Percentiles rank a stretch among this genome's conserved stretches.
phyloP scores from a whole-genome alignment of 2,329 filamentous ascomycete species.

The Bipolaris bicolor region DNA sequence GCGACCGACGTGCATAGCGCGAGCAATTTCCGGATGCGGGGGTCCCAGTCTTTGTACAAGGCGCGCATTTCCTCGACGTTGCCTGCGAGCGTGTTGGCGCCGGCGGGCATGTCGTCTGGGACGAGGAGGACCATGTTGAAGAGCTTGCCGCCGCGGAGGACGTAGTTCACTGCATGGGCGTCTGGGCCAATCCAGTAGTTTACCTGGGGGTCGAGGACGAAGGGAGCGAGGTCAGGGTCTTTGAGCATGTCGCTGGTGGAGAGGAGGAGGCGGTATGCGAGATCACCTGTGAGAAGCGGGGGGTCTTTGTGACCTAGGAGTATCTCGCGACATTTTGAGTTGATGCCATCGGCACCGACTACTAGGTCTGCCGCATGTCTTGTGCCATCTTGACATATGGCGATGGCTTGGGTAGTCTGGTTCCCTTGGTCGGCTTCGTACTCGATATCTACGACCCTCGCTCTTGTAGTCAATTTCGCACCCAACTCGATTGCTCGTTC shows the following conservation, averaged over 20 bases:
- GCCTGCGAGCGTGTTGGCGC: constrained; percentile 54
- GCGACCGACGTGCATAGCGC: constrained; percentile 63
- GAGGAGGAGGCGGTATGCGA: constrained; percentile 58
- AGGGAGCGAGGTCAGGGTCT: constrained; percentile 54
- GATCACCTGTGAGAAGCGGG: constrained; percentile 57
- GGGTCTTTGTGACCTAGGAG: constrained; percentile 55
- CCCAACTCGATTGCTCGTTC: constrained; percentile 58
- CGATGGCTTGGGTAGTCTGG: constrained; percentile 49
- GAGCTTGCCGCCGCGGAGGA: constrained; percentile 55
- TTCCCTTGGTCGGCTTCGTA: constrained; percentile 26
- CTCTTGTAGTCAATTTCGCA: constrained; percentile 53
- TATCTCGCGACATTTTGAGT: constrained; percentile 53
- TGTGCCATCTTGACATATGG: constrained; percentile 49
- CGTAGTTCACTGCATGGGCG: constrained; percentile 60
- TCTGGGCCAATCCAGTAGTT: constrained; percentile 61
- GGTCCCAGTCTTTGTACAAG: constrained; percentile 64
- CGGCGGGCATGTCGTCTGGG: constrained; percentile 57
- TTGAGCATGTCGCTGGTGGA: constrained; percentile 53
- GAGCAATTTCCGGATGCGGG: constrained; percentile 60
- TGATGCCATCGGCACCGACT: constrained; percentile 58
- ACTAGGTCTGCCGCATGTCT: constrained; percentile 53
- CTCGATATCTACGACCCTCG: constrained; percentile 53
- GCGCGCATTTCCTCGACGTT: constrained; percentile 62
- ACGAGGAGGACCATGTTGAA: constrained; percentile 61
- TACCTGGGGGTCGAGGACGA: constrained; percentile 57